Conservation (phyloP, 176 grass and related monocot species). For the Musa beccarii region DNA sequence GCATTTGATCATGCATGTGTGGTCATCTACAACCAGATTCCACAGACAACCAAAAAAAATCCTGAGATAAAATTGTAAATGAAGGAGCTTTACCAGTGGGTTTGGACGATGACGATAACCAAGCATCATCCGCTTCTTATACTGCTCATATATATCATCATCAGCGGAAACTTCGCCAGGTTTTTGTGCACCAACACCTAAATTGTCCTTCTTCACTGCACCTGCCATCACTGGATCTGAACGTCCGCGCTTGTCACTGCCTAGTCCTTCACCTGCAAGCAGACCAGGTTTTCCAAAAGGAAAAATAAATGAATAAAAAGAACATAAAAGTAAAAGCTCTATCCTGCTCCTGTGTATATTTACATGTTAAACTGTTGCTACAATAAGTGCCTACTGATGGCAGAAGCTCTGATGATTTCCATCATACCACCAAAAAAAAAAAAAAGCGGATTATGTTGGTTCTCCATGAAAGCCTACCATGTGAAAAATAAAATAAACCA, state of each 20-base stretch:
- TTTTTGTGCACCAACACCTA: constrained; percentile 80
- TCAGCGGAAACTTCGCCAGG: constrained; percentile 67
- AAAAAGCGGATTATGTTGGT: not conserved
- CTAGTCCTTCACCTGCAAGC: constrained; percentile 88
- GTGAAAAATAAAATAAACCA: not conserved
- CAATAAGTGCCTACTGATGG: no score
- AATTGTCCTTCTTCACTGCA: constrained; percentile 73
- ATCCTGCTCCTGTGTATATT: no score
- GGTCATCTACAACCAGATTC: no score
- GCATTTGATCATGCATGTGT: no score
- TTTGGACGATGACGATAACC: constrained; percentile 87
- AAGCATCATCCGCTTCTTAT: constrained; percentile 99
- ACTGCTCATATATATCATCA: constrained; percentile 99
- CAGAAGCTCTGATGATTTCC: not conserved
- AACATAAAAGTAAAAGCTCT: no score
- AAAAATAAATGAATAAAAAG: no score
- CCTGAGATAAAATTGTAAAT: no score
- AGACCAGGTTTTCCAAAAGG: not conserved
- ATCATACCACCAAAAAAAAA: not conserved
- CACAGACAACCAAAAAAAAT: no score
- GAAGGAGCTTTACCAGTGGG: constrained; percentile 47
- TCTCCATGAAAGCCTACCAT: no score
- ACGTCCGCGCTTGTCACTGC: constrained; percentile 73
- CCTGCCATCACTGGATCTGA: constrained; percentile 88
- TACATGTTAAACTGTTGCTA: no score